These are phyloP conservation scores for Trichoderma citrinoviride DNA, from an alignment of 2,329 filamentous ascomycete genomes.

Conservation along the genomic window DNA sequence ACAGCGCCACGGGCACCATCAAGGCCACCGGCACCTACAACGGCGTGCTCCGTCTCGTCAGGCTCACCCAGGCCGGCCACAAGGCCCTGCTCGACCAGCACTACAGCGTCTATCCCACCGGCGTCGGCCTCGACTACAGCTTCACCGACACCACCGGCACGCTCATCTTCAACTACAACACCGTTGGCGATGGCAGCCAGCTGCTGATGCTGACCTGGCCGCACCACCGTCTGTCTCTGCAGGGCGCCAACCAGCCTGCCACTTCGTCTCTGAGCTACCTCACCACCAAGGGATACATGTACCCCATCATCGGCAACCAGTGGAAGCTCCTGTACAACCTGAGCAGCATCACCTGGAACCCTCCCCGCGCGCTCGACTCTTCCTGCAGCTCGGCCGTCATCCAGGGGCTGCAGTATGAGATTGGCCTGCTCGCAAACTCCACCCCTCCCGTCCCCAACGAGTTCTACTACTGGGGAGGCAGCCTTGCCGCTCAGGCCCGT, in stretches of 20 bases:
- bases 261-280: slow-evolving; percentile 26
- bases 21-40: slow-evolving; percentile 22
- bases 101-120: slow-evolving; percentile 27
- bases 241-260: slow-evolving; percentile 25
- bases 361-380: slow-evolving; percentile 26
- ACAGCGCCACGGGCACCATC: slow-evolving; percentile 23
- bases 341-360: slow-evolving; percentile 27
- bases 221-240: slow-evolving; percentile 27
- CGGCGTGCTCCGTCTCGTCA: slow-evolving; percentile 27
- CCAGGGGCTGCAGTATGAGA: slow-evolving; percentile 28
- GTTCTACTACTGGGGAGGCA: slow-evolving; percentile 30
- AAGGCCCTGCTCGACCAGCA: slow-evolving; percentile 27
- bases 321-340: slow-evolving; percentile 28
- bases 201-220: slow-evolving; percentile 29
- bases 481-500: slow-evolving; percentile 26
- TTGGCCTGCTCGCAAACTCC: slow-evolving; percentile 24
- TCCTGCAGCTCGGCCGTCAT: slow-evolving; percentile 26
- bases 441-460: slow-evolving; percentile 26
- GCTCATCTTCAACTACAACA: slow-evolving; percentile 27
- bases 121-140: slow-evolving; percentile 25
- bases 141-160: slow-evolving; percentile 26
- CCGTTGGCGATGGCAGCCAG: slow-evolving; percentile 24
- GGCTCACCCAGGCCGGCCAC: slow-evolving; percentile 25
- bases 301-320: slow-evolving; percentile 26
- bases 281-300: slow-evolving; percentile 31